phyloP scores from a whole-genome alignment of 148 eudicot species.

The Arbutus unedo region DNA sequence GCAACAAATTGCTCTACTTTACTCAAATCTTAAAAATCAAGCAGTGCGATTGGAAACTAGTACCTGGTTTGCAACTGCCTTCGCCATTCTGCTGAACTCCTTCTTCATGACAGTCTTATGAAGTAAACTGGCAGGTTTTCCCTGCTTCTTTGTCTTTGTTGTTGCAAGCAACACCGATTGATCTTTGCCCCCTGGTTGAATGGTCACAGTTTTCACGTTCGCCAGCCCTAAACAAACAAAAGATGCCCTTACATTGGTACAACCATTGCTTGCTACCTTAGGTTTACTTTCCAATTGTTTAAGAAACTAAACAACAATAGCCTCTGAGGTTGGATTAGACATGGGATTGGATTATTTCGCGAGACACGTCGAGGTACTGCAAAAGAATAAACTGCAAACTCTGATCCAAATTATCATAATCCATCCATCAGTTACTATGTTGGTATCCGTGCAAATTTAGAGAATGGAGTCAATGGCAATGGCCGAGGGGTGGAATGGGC shows the following conservation, averaged over 20 bases:
- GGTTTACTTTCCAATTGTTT: background rate
- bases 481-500: too few species aligned
- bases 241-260: background rate
- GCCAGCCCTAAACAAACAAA: conserved; percentile 55
- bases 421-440: too few species aligned
- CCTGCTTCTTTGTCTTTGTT: conserved; percentile 80
- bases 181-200: conserved; percentile 75
- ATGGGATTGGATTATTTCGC: background rate
- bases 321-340: background rate
- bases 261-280: background rate
- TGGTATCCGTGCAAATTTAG: too few species aligned
- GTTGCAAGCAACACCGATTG: conserved; percentile 68
- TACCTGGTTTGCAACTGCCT: conserved; percentile 92
- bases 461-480: too few species aligned
- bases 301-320: background rate
- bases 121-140: conserved; percentile 57
- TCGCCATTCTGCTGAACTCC: conserved; percentile 76
- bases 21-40: background rate
- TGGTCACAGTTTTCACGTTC: conserved; percentile 80
- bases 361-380: background rate
- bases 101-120: conserved; percentile 89
- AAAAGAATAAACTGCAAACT: background rate
- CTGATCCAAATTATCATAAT: too few species aligned
- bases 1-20: background rate
- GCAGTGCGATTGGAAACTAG: background rate